phyloP scores from a whole-genome alignment of 106 monocot genomes.

The Ottelia alismoides region DNA sequence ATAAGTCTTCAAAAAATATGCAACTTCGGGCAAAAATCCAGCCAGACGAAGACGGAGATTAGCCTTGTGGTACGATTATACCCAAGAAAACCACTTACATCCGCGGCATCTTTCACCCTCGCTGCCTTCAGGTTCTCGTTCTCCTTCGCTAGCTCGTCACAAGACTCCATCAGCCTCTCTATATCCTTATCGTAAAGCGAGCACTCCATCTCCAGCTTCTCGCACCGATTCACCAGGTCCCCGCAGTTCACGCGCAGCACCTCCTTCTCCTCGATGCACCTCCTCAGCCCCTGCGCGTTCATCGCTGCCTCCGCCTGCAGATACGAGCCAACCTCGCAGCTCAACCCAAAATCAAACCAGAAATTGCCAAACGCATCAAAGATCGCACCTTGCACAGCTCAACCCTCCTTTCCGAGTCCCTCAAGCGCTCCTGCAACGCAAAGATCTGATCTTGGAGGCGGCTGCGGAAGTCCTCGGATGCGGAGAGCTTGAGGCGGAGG shows the following conservation, averaged over 20 bases:
- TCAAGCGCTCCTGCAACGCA: constrained; percentile 48
- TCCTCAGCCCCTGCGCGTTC: constrained; percentile 45
- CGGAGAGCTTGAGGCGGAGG: constrained; percentile 56
- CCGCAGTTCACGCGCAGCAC: constrained; percentile 10
- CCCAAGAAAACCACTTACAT: constrained; percentile 21
- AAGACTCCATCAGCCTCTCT: constrained; percentile 44
- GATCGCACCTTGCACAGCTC: constrained; percentile 52
- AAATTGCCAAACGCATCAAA: too few relatives aligned
- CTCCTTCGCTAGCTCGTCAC: constrained; percentile 43
- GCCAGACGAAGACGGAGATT: too few relatives aligned
- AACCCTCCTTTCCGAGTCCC: constrained; percentile 32
- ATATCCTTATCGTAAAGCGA: constrained; percentile 42
- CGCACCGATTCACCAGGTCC: constrained; percentile 18
- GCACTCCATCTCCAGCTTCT: constrained; percentile 49
- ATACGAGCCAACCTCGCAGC: too few relatives aligned
- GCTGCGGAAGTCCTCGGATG: constrained; percentile 55
- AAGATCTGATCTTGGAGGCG: constrained; percentile 79
- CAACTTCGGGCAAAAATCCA: too few relatives aligned
- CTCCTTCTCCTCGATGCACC: constrained; percentile 55
- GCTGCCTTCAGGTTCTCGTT: constrained; percentile 39
- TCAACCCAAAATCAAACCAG: too few relatives aligned
- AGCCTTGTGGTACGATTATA: too few relatives aligned
- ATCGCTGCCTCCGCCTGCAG: constrained; percentile 60
- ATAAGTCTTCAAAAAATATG: too few relatives aligned
- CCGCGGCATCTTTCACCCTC: constrained; percentile 16